Conservation (phyloP, 768 basidiomycete genomes). For the Phanerochaete carnosa region DNA sequence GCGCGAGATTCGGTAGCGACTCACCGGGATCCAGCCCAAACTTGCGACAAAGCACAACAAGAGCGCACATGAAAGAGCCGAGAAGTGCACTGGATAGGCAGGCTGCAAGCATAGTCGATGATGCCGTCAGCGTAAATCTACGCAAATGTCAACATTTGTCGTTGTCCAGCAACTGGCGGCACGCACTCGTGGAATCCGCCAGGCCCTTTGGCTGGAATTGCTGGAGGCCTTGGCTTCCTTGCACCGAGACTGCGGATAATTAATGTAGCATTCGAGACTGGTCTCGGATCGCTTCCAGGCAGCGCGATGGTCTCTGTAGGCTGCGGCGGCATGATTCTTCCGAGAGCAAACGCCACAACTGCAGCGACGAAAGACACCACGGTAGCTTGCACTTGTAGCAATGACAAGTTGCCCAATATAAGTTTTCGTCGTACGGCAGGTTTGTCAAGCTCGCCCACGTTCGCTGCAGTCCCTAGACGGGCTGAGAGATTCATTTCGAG, state of each 20-base stretch:
- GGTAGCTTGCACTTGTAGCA: conserved; percentile 92
- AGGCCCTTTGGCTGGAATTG: conserved; percentile 4
- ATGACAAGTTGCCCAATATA: conserved; percentile 75
- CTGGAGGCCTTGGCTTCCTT: conserved; percentile 6
- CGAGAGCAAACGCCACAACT: conserved; percentile 69
- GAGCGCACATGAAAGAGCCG: conserved; percentile 88
- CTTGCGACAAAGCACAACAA: conserved; percentile 76
- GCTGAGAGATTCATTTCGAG: conserved; percentile 99
- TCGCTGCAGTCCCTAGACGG: conserved; percentile 90
- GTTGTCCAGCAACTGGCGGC: background rate
- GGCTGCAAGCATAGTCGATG: conserved; percentile 78
- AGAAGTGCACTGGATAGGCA: conserved; percentile 74
- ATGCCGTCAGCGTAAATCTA: conserved; percentile 75
- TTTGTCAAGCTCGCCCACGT: conserved; percentile 88
- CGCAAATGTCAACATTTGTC: conserved; percentile 4
- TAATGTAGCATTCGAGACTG: background rate
- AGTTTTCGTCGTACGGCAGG: conserved; percentile 57
- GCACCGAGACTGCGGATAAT: background rate
- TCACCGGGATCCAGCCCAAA: conserved; percentile 82
- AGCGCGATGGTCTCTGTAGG: background rate
- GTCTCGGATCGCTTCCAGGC: background rate
- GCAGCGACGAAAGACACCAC: conserved; percentile 88
- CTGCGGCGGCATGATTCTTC: conserved; percentile 54
- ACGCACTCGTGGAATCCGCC: conserved; percentile 34
- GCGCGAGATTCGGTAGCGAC: conserved; percentile 12